A percentile compares a stretch with the other conserved stretches of the same genome.
Conservation (phyloP, 2,329 filamentous ascomycete species). For the Metarhizium sp. region DNA sequence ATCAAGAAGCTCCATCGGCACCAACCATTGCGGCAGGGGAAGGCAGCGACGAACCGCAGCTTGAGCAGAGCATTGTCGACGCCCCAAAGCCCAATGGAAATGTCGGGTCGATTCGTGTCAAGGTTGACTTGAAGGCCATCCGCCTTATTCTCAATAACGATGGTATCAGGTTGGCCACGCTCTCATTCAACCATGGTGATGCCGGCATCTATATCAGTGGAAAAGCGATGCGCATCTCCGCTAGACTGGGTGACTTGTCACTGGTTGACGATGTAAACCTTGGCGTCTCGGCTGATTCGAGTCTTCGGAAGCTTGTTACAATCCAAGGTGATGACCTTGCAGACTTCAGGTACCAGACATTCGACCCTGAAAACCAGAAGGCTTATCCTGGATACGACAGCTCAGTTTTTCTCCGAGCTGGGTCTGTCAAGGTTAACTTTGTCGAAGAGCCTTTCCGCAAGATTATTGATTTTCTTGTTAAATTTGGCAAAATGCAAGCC, state of each 20-base stretch:
- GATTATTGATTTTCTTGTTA: constrained; percentile 95
- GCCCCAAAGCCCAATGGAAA: constrained; percentile 24
- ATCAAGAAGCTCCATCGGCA: constrained; percentile 22
- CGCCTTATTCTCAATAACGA: constrained; percentile 95
- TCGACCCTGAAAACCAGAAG: constrained; percentile 59
- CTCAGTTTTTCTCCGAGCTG: constrained; percentile 80
- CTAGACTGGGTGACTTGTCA: constrained; percentile 77
- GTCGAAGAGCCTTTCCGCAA: constrained; percentile 95
- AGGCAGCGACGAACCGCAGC: constrained; percentile 25
- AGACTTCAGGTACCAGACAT: constrained; percentile 96
- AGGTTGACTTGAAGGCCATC: constrained; percentile 88
- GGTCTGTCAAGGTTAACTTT: constrained; percentile 95
- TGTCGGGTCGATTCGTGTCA: constrained; percentile 78
- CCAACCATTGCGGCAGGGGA: constrained; percentile 24
- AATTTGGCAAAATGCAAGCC: constrained; percentile 99
- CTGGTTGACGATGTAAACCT: constrained; percentile 91
- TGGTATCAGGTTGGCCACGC: constrained; percentile 83
- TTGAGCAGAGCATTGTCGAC: constrained; percentile 25
- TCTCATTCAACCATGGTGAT: constrained; percentile 87
- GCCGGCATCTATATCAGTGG: constrained; percentile 82
- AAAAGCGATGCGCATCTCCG: constrained; percentile 78
- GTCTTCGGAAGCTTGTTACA: constrained; percentile 76
- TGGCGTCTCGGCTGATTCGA: constrained; percentile 72
- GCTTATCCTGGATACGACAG: constrained; percentile 92
- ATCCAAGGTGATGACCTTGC: constrained; percentile 94